Percentiles rank a stretch among this genome's conserved stretches.
Conservation (phyloP, 2,329 filamentous ascomycete genomes). For the Bertia moriformis region DNA sequence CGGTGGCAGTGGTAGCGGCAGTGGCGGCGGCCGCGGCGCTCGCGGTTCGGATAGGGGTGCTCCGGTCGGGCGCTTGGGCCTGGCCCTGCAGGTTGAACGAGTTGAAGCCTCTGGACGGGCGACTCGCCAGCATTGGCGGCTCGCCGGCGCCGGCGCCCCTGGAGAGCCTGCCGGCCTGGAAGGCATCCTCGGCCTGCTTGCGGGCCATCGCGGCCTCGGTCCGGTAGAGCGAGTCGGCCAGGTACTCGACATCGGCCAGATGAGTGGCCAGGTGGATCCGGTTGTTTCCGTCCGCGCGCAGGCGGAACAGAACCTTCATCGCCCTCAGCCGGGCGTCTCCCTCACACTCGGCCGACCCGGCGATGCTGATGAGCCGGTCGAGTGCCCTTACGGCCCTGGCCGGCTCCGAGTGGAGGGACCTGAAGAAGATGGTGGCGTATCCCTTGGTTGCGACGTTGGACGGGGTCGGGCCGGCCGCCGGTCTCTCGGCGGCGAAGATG, state of each 20-base stretch:
- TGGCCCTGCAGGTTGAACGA: not conserved
- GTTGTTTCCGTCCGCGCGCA: conserved; percentile 70
- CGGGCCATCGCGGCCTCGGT: conserved; percentile 33
- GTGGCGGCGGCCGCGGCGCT: not conserved
- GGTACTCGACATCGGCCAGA: conserved; percentile 57
- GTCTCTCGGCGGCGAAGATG: conserved; percentile 14
- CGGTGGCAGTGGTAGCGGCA: too few species aligned
- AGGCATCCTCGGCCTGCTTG: conserved; percentile 23
- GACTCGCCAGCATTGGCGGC: conserved; percentile 7
- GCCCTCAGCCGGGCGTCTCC: conserved; percentile 58
- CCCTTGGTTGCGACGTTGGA: conserved; percentile 58
- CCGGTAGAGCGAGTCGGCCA: conserved; percentile 60
- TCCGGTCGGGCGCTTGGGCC: not conserved
- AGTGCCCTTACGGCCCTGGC: conserved; percentile 50
- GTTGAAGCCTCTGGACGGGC: conserved; percentile 6
- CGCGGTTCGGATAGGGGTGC: not conserved
- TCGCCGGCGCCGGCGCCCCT: conserved; percentile 22
- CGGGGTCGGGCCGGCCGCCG: conserved; percentile 9
- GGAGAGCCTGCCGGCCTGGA: conserved; percentile 15
- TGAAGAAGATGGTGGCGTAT: conserved; percentile 63
- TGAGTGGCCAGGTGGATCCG: conserved; percentile 57
- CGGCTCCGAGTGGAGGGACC: conserved; percentile 51
- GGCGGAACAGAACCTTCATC: conserved; percentile 66
- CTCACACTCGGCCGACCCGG: conserved; percentile 41
- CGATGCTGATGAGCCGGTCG: conserved; percentile 48